Evolutionary conservation across 2,329 filamentous ascomycete genomes (phyloP).

Genomic region (Colletotrichum salicis): DNA sequence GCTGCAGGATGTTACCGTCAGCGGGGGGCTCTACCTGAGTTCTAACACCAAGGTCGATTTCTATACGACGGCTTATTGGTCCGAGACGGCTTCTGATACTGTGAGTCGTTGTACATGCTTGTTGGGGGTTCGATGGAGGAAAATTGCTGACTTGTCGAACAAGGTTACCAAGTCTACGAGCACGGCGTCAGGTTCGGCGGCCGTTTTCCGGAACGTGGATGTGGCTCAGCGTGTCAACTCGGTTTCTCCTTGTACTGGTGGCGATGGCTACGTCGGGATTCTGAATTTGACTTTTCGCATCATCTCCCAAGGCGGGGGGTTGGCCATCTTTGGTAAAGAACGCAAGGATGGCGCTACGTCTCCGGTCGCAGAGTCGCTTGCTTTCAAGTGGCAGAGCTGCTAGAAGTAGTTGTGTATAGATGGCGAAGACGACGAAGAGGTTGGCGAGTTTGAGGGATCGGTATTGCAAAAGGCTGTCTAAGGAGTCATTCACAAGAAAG

Average conservation of each 20-base stretch:
- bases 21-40: conserved; percentile 29
- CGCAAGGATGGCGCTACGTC: conserved; percentile 1
- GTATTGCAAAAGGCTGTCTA: not conserved
- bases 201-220: conserved; percentile 23
- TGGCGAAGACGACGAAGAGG: not conserved
- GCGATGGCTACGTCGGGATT: conserved; percentile 34
- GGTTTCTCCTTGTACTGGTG: conserved; percentile 28
- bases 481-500: not conserved
- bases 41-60: conserved; percentile 25
- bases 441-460: not conserved
- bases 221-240: conserved; percentile 25
- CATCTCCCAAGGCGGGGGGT: conserved; percentile 22
- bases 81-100: conserved; percentile 26
- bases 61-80: conserved; percentile 29
- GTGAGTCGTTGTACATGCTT: conserved; percentile 1
- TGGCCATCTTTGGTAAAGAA: conserved; percentile 30
- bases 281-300: conserved; percentile 36
- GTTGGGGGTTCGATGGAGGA: not conserved
- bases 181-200: conserved; percentile 9
- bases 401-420: not conserved
- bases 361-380: conserved; percentile 30
- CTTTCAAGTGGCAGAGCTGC: conserved; percentile 26
- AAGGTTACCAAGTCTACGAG: conserved; percentile 26
- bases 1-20: conserved; percentile 28
- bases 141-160: not conserved